phyloP scores from a whole-genome alignment of 2,329 filamentous ascomycete genomes.

The Ophiognomonia clavigignenti-juglandacearum region DNA sequence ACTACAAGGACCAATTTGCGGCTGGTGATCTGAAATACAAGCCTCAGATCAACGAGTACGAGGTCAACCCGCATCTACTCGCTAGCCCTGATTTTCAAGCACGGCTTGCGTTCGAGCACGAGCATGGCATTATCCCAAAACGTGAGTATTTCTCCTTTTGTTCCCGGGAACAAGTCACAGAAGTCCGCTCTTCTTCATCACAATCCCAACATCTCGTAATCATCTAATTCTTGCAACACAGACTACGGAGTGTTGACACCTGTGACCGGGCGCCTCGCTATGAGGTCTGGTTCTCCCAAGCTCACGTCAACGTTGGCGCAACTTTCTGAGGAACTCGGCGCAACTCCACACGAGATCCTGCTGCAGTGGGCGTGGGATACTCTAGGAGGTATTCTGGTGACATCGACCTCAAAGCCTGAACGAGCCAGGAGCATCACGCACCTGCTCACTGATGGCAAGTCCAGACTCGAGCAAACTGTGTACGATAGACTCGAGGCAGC shows the following conservation, averaged over 20 bases:
- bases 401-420: neutral
- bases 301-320: neutral
- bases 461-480: neutral
- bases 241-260: slow-evolving; percentile 2
- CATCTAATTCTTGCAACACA: neutral
- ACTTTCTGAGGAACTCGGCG: neutral
- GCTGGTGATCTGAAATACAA: neutral
- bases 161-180: too few species aligned
- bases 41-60: slow-evolving; percentile 3
- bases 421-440: neutral
- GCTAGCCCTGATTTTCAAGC: neutral
- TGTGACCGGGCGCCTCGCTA: slow-evolving; percentile 1
- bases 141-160: neutral
- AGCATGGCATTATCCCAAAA: slow-evolving; percentile 2
- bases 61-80: slow-evolving; percentile 1
- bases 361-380: neutral
- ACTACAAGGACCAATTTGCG: slow-evolving; percentile 2
- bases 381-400: neutral
- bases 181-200: neutral
- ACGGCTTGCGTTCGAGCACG: neutral
- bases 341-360: slow-evolving; percentile 1
- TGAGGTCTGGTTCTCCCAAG: neutral
- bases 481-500: neutral
- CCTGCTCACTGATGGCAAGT: neutral
- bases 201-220: neutral